These are phyloP conservation scores for Oryza nivara DNA, from an alignment of 176 grass and related monocot species.

Conservation along the genomic window DNA sequence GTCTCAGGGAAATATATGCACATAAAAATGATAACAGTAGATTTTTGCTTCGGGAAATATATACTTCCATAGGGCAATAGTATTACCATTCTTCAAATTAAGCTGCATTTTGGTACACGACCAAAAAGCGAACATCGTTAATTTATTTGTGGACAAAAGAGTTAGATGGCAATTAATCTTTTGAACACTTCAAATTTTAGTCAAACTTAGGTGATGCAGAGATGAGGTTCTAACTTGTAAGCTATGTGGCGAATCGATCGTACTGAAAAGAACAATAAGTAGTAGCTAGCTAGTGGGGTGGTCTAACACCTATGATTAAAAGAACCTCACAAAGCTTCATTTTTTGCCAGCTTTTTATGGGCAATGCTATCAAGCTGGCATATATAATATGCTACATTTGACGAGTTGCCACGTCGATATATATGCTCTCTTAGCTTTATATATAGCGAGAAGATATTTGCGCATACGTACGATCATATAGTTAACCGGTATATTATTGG, in stretches of 20 bases:
- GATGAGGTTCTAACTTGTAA: conserved; percentile 2
- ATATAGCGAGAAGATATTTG: background rate
- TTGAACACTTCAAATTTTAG: background rate
- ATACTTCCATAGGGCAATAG: background rate
- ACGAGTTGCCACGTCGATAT: background rate
- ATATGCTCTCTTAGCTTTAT: background rate
- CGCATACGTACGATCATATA: background rate
- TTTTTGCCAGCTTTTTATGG: background rate
- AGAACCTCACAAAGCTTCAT: background rate
- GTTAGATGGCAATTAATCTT: background rate
- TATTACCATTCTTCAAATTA: background rate
- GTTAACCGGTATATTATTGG: background rate
- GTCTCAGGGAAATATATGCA: background rate
- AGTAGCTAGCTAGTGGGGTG: background rate
- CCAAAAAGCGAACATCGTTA: background rate
- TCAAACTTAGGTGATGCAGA: background rate
- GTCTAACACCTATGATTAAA: background rate
- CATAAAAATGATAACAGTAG: background rate
- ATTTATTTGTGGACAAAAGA: background rate
- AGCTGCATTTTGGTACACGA: background rate
- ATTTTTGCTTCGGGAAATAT: background rate
- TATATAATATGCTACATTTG: background rate
- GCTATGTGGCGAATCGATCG: background rate
- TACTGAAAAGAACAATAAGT: background rate
- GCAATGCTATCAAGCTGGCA: background rate